Conservation (phyloP, 192 early-diverging fungal genomes). For the Backusella tarrabulga region DNA sequence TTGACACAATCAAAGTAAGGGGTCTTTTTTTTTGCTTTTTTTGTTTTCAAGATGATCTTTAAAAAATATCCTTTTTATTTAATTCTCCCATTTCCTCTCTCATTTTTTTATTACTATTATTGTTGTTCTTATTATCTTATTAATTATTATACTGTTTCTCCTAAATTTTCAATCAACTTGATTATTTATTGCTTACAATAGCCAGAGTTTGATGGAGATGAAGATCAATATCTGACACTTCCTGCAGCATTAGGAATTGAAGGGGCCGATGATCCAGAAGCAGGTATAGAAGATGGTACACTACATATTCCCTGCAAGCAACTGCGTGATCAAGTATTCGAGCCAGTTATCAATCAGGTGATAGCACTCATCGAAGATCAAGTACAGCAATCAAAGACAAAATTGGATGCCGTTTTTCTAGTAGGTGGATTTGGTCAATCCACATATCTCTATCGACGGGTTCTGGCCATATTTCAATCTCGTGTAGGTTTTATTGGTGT, state of each 20-base stretch:
- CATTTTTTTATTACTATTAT: neutral
- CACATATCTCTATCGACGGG: constrained; percentile 45
- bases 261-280: constrained; percentile 34
- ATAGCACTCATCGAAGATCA: constrained; percentile 45
- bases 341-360: constrained; percentile 47
- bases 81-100: neutral
- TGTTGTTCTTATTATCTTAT: too few relatives aligned
- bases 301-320: constrained; percentile 40
- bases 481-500: constrained; percentile 43
- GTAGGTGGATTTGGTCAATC: constrained; percentile 53
- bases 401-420: constrained; percentile 44
- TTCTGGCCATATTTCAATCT: constrained; percentile 33
- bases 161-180: neutral
- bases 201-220: constrained; percentile 48
- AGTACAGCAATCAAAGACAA: constrained; percentile 33
- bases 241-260: constrained; percentile 36
- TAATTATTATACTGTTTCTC: neutral
- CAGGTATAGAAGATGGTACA: constrained; percentile 44
- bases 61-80: neutral
- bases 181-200: constrained; percentile 6
- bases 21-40: neutral
- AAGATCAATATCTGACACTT: constrained; percentile 43
- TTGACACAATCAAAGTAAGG: constrained; percentile 46
- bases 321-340: constrained; percentile 47
- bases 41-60: neutral